Evolutionary conservation across 495 filamentous ascomycete species (phyloP).

Genomic region (Aspergillus taichungensis): DNA sequence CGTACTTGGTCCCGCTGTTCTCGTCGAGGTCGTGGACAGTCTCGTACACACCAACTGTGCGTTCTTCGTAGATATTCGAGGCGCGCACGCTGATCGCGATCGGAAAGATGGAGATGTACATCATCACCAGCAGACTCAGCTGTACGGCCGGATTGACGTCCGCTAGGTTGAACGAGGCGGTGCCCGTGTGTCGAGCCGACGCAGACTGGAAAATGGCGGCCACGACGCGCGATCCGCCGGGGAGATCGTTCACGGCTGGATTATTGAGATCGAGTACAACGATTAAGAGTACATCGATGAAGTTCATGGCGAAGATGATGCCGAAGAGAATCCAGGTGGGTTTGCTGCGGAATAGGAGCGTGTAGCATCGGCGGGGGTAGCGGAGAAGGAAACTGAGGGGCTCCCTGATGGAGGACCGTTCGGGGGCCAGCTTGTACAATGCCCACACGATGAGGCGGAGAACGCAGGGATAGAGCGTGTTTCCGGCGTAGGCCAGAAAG

Average conservation of each 20-base stretch:
- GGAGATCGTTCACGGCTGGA: conserved; percentile 18
- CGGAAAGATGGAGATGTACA: conserved; percentile 69
- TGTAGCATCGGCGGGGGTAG: conserved; percentile 56
- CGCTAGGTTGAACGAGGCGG: conserved; percentile 46
- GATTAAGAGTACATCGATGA: conserved; percentile 50
- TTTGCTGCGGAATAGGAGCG: conserved; percentile 49
- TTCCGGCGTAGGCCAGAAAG: conserved; percentile 72
- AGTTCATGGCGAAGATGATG: conserved; percentile 48
- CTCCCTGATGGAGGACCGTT: conserved; percentile 18
- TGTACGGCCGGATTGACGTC: conserved; percentile 52
- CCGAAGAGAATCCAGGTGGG: conserved; percentile 58
- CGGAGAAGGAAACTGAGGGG: conserved; percentile 46
- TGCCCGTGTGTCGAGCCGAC: conserved; percentile 51
- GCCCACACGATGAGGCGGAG: conserved; percentile 74
- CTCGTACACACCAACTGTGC: conserved; percentile 58
- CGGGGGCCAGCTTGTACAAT: conserved; percentile 42
- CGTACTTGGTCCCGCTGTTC: conserved; percentile 27
- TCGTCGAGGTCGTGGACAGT: conserved; percentile 38
- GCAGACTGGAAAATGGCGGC: conserved; percentile 53
- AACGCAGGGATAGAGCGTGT: conserved; percentile 75
- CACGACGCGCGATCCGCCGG: conserved; percentile 33
- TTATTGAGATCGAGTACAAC: conserved; percentile 46
- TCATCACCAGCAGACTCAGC: conserved; percentile 54
- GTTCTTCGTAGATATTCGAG: conserved; percentile 60
- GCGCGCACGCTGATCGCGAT: conserved; percentile 65